These are phyloP conservation scores for Breynia disticha DNA, from an alignment of 441 rosid genomes.

Conservation along the genomic window DNA sequence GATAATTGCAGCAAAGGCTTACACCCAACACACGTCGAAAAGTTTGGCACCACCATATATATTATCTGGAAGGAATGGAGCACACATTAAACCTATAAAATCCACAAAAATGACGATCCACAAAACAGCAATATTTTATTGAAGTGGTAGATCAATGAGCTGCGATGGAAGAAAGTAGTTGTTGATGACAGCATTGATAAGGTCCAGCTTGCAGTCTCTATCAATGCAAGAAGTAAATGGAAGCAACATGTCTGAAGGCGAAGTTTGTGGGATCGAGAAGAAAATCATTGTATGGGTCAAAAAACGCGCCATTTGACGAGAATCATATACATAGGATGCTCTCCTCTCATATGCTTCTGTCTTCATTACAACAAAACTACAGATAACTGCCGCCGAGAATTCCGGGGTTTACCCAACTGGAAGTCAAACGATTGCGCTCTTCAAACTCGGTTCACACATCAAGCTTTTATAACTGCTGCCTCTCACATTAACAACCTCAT, in stretches of 20 bases:
- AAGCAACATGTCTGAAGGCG: neutral
- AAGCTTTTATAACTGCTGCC: slow-evolving; percentile 8
- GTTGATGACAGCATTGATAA: slow-evolving; percentile 16
- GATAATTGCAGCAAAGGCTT: neutral
- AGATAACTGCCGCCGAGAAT: slow-evolving; percentile 32
- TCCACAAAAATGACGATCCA: neutral
- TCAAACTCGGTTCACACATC: no score
- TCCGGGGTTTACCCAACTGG: slow-evolving; percentile 20
- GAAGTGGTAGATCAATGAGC: slow-evolving; percentile 10
- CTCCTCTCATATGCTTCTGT: no score
- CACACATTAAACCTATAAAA: neutral
- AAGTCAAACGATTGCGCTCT: slow-evolving; percentile 37
- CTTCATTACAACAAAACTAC: neutral
- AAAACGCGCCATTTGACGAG: neutral
- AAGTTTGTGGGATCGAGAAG: neutral
- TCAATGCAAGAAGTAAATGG: slow-evolving; percentile 5
- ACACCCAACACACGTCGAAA: neutral
- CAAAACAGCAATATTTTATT: neutral
- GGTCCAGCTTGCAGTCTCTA: slow-evolving; percentile 19
- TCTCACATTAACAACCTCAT: slow-evolving; percentile 18
- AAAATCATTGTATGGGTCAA: no score
- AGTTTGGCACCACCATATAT: neutral
- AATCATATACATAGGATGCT: neutral
- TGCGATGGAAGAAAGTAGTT: slow-evolving; percentile 8
- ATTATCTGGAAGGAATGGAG: neutral